Evolutionary conservation across 257 asterid species (phyloP), one percentile per base, ranked within the genome.

Genomic region (Rehmannia glutinosa): DNA sequence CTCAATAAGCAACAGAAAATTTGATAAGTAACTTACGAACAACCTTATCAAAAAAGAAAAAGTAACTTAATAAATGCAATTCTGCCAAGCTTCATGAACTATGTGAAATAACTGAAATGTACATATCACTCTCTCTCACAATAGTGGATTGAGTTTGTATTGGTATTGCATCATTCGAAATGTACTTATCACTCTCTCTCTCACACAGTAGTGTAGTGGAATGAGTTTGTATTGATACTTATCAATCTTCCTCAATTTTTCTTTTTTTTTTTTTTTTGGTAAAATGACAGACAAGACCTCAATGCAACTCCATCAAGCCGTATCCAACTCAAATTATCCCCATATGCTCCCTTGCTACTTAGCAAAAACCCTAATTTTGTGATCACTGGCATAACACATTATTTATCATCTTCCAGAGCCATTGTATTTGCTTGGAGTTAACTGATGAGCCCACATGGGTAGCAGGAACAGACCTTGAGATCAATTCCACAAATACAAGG

Each of bases 151-250:
- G 30, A 58, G 30, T 9, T 49, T 38, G 32, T 25, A 43, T 52
- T 50, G 64, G 58, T n/a, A 62, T 5, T 32, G 57, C 28, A 68
- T 68, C 67, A 11, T 74, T n/a, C n/a, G n/a, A n/a, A n/a, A n/a
- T n/a, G n/a, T n/a, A n/a, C n/a, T n/a, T n/a, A n/a, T n/a, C n/a
- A n/a, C n/a, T n/a, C n/a, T n/a, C n/a, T n/a, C n/a, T n/a, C n/a
- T n/a, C n/a, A n/a, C n/a, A n/a, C n/a, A n/a, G n/a, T n/a, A n/a
- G n/a, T n/a, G n/a, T n/a, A n/a, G n/a, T n/a, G n/a, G n/a, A n/a
- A n/a, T n/a, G n/a, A n/a, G n/a, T n/a, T n/a, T n/a, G n/a, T n/a
- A n/a, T n/a, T n/a, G n/a, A n/a, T n/a, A n/a, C n/a, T n/a, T n/a
- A n/a, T n/a, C n/a, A n/a, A n/a, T n/a, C n/a, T 32, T 32, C 25